Conservation (phyloP, 306 rosid species). For the Astragalus glycyphyllos region DNA sequence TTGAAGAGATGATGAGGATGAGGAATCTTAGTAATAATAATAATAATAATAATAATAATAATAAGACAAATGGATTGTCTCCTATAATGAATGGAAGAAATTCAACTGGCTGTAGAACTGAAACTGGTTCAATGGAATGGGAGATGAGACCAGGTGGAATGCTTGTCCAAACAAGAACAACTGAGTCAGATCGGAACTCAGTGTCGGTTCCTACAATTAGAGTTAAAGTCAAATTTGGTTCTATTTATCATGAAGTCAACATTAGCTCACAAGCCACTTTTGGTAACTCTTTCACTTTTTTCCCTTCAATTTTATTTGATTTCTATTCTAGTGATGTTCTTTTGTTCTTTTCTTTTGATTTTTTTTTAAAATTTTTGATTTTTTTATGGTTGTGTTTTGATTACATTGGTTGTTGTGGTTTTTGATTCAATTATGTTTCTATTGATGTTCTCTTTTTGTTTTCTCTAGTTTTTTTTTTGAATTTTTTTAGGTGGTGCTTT, state of each 20-base stretch:
- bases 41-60: constrained; percentile 30
- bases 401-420: too few species aligned
- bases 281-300: constrained; percentile 50
- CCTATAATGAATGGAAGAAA: constrained; percentile 50
- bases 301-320: background rate
- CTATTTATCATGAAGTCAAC: constrained; percentile 79
- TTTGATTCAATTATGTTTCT: background rate
- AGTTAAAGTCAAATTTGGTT: constrained; percentile 81
- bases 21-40: constrained; percentile 42
- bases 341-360: background rate
- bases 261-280: constrained; percentile 86
- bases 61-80: constrained; percentile 50
- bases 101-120: constrained; percentile 50
- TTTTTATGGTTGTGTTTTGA: too few species aligned
- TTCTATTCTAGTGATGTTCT: background rate
- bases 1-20: constrained; percentile 84
- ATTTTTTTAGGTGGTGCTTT: background rate
- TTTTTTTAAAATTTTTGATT: too few species aligned
- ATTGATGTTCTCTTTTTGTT: background rate
- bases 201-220: constrained; percentile 69
- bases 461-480: background rate
- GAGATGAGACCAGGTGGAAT: constrained; percentile 98
- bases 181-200: constrained; percentile 68
- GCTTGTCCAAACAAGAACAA: constrained; percentile 82
- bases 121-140: constrained; percentile 72